Conservation (phyloP, 495 filamentous ascomycete species). For the Aspergillus bertholletiae region DNA sequence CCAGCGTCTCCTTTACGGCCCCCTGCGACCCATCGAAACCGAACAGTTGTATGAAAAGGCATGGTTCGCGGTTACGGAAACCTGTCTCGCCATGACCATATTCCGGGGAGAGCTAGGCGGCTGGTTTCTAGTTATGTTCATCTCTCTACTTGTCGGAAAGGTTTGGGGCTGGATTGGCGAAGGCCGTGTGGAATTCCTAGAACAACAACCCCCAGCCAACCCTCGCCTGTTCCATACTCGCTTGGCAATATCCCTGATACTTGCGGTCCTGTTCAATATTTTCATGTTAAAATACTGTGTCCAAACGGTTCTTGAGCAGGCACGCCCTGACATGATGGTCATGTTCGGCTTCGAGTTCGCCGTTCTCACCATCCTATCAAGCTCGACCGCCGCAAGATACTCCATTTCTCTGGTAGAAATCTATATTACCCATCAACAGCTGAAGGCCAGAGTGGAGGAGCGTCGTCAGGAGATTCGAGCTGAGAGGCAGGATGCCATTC, state of each 20-base stretch:
- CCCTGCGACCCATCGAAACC: conserved; percentile 86
- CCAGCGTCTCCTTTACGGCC: conserved; percentile 87
- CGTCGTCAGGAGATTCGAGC: conserved; percentile 62
- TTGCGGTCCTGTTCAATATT: conserved; percentile 73
- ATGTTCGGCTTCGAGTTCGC: conserved; percentile 99
- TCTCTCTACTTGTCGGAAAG: conserved; percentile 84
- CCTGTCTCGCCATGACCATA: conserved; percentile 97
- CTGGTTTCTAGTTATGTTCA: conserved; percentile 95
- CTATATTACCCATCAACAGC: conserved; percentile 67
- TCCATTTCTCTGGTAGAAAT: conserved; percentile 75
- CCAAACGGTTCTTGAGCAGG: conserved; percentile 75
- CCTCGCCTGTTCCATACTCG: conserved; percentile 86
- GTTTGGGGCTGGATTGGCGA: conserved; percentile 98
- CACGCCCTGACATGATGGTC: conserved; percentile 97
- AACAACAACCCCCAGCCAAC: conserved; percentile 92
- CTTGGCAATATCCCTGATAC: conserved; percentile 69
- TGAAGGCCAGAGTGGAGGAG: conserved; percentile 59
- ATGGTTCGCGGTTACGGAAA: conserved; percentile 97
- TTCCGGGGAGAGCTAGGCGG: conserved; percentile 92
- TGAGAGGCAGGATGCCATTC: conserved; percentile 53
- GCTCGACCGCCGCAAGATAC: conserved; percentile 77
- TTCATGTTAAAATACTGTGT: conserved; percentile 78
- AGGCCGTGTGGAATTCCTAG: conserved; percentile 86
- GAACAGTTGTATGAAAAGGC: conserved; percentile 96
- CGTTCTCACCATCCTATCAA: conserved; percentile 72